Evolutionary conservation across 768 basidiomycete genomes (phyloP).

Genomic region (Naganishia friedmannii): DNA sequence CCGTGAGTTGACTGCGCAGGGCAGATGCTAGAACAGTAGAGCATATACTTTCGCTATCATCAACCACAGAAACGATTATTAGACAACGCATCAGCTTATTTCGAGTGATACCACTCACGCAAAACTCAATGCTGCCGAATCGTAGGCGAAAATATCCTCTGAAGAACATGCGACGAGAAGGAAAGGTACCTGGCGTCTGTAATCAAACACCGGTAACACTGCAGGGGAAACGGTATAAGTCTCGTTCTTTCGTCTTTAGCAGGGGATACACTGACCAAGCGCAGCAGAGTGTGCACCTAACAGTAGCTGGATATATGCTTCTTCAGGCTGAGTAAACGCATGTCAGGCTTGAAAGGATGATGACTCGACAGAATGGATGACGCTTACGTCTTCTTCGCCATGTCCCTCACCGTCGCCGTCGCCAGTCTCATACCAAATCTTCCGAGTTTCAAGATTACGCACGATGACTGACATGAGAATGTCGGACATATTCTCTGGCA

Average conservation of each 20-base stretch:
- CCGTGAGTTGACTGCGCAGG: slow-evolving; percentile 10
- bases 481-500: slow-evolving; percentile 5
- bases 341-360: neutral
- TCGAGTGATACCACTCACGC: slow-evolving; percentile 22
- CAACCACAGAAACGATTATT: too few species aligned
- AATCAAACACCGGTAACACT: slow-evolving; percentile 49
- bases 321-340: neutral
- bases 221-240: neutral
- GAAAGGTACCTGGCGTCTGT: slow-evolving; percentile 46
- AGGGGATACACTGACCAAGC: neutral
- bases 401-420: slow-evolving; percentile 1
- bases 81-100: neutral
- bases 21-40: slow-evolving; percentile 43
- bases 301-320: slow-evolving; percentile 1
- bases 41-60: slow-evolving; percentile 43
- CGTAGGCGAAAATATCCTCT: slow-evolving; percentile 47
- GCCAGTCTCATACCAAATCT: slow-evolving; percentile 43
- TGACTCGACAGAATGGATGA: too few species aligned
- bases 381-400: slow-evolving; percentile 39
- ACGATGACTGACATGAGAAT: slow-evolving; percentile 36
- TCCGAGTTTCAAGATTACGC: slow-evolving; percentile 43
- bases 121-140: slow-evolving; percentile 44
- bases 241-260: neutral
- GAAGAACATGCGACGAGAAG: slow-evolving; percentile 47
- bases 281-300: slow-evolving; percentile 8